Base-by-base conservation (phyloP, 2,329 filamentous ascomycete species). In the Neodidymelliopsis sp. region DNA sequence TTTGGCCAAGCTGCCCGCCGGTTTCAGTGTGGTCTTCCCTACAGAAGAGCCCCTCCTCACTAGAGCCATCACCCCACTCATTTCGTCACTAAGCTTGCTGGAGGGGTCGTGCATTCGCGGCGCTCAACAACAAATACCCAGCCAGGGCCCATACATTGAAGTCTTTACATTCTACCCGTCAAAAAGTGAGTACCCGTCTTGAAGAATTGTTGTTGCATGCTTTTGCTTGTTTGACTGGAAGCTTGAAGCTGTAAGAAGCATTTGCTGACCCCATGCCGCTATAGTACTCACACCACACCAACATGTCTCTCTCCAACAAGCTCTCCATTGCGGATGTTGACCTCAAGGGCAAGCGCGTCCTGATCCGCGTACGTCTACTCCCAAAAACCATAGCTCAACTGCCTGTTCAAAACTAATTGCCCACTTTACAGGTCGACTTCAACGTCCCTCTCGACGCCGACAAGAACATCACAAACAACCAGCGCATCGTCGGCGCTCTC, bases 281-380 rank as follows among this genome's bases (percentile, higher is more conserved):
- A 49, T 43, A 62, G 48, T 54, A 56, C 55, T 53, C 48, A 53
- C 19, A 49, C 29, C 18, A 47, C 43, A 36, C 24, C 52, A 59
- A 15, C 42, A 99, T 99, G 94, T 97, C 94, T 86, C 90, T 99
- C 74, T 90, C 92, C 69, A 97, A 87, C 85, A 99, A 99, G 85
- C 90, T 99, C 69, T 90, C 91, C 65, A 97, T 99, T 78, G 90
- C 86, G 63, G 93, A 99, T 74, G 87, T 96, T 71, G 92, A 99
- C 79, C 84, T 99, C 78, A 96, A 96, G 86, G 93, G 84, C 85
- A 99, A 99, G 87, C 87, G 92, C 70, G 94, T 97, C 77, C 84
- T 99, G 70, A 97, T 99, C 76, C 89, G 94, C 72, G 94, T 96
- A 84, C 77, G 89, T 81, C 54, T 43, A 18, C 19, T 15, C 9